Evolutionary conservation across 371 early-diverging fungal genomes (phyloP).

Genomic region (Mortierella sp.): DNA sequence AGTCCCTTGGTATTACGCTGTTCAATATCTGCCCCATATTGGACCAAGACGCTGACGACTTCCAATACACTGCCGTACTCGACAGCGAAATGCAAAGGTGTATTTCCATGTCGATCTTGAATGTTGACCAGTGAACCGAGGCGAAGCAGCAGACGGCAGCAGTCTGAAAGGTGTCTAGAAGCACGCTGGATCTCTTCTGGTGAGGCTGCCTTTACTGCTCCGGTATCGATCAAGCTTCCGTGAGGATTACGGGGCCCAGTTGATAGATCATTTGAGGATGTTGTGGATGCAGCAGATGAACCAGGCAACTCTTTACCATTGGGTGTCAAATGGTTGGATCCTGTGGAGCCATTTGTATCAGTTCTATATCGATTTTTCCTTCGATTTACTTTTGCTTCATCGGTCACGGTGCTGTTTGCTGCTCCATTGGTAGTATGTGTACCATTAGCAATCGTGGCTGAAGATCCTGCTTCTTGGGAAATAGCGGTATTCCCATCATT

Average conservation of each 20-base stretch:
- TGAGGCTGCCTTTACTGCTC: slow-evolving; percentile 32
- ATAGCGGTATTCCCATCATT: slow-evolving; percentile 12
- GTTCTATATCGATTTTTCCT: slow-evolving; percentile 34
- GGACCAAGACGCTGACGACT: slow-evolving; percentile 63
- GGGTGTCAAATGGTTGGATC: slow-evolving; percentile 41
- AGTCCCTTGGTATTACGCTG: slow-evolving; percentile 65
- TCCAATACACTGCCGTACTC: slow-evolving; percentile 70
- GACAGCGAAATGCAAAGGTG: slow-evolving; percentile 78
- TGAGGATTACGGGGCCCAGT: slow-evolving; percentile 30
- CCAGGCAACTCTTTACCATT: slow-evolving; percentile 25
- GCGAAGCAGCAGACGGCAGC: slow-evolving; percentile 66
- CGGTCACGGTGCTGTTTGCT: background rate
- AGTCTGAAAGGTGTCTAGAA: slow-evolving; percentile 61
- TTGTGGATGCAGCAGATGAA: slow-evolving; percentile 48
- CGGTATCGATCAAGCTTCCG: slow-evolving; percentile 24
- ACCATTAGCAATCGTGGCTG: background rate
- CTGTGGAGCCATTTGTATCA: slow-evolving; percentile 36
- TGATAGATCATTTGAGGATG: slow-evolving; percentile 45
- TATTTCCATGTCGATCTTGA: slow-evolving; percentile 73
- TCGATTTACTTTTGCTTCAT: slow-evolving; percentile 20
- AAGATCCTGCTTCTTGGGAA: background rate
- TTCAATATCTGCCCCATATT: slow-evolving; percentile 43
- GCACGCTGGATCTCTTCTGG: slow-evolving; percentile 46
- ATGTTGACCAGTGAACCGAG: slow-evolving; percentile 72
- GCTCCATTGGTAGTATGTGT: background rate